A percentile compares a stretch with the other conserved stretches of the same genome.
These are phyloP conservation scores for Cicer chorassanicum DNA, from an alignment of 306 rosid species.

Conservation along the genomic window DNA sequence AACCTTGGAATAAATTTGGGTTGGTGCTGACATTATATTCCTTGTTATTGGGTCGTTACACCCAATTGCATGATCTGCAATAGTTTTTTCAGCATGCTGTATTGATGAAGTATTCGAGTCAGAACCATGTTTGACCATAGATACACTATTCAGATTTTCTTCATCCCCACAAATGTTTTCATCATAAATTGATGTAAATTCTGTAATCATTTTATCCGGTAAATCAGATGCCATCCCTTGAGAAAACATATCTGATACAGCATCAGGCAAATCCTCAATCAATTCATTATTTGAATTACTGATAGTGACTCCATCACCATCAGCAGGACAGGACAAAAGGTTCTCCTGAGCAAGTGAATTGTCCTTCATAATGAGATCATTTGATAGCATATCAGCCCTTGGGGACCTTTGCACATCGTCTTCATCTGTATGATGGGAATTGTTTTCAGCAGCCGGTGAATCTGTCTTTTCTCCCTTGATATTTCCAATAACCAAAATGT, in stretches of 20 bases:
- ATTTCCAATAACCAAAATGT: constrained; percentile 48
- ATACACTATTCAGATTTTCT: constrained; percentile 43
- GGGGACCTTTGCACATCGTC: constrained; percentile 48
- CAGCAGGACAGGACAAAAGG: constrained; percentile 42
- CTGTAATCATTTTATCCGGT: constrained; percentile 43
- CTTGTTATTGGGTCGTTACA: constrained; percentile 41
- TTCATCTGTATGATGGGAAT: constrained; percentile 44
- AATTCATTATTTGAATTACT: constrained; percentile 57
- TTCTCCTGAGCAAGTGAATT: constrained; percentile 50
- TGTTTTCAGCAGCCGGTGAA: constrained; percentile 47
- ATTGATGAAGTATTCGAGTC: constrained; percentile 45
- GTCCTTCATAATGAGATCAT: constrained; percentile 53
- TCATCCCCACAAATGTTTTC: constrained; percentile 53
- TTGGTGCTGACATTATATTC: constrained; percentile 51
- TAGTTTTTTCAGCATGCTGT: constrained; percentile 38
- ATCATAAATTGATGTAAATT: constrained; percentile 41
- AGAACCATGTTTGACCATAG: constrained; percentile 53
- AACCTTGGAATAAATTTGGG: constrained; percentile 54
- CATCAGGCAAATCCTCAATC: constrained; percentile 50
- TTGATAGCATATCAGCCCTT: constrained; percentile 50
- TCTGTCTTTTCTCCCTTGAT: constrained; percentile 47
- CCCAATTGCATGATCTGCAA: constrained; percentile 49
- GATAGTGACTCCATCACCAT: constrained; percentile 46
- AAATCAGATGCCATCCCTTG: constrained; percentile 54
- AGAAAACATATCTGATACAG: constrained; percentile 49